These are phyloP conservation scores for Imleria badia DNA, from an alignment of 768 basidiomycete species.

Conservation along the genomic window DNA sequence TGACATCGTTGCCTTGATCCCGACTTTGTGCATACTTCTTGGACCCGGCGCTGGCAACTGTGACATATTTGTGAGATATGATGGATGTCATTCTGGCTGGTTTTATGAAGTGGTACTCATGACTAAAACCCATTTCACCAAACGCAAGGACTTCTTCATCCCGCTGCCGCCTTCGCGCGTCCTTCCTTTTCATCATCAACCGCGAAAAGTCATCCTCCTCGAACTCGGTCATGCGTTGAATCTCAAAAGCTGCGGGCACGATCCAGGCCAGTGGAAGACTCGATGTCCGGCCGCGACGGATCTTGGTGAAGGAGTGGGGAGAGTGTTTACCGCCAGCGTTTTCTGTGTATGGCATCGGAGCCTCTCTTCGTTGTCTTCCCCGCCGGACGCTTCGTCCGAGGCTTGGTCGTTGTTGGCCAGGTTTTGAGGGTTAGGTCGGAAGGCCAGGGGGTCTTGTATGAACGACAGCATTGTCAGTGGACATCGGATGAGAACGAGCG, in stretches of 20 bases:
- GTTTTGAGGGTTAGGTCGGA: slow-evolving; percentile 85
- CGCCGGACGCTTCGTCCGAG: slow-evolving; percentile 33
- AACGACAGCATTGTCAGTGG: not conserved
- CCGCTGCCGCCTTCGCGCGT: slow-evolving; percentile 61
- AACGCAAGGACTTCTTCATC: slow-evolving; percentile 90
- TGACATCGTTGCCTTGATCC: slow-evolving; percentile 5
- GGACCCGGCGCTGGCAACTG: not conserved
- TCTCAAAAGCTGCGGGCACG: slow-evolving; percentile 60
- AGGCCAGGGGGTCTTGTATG: slow-evolving; percentile 79
- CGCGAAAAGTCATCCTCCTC: slow-evolving; percentile 96
- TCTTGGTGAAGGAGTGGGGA: slow-evolving; percentile 51
- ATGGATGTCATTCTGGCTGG: not conserved
- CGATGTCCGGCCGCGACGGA: slow-evolving; percentile 62
- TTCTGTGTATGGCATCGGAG: slow-evolving; percentile 70
- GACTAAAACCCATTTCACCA: slow-evolving; percentile 64
- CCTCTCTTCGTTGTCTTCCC: slow-evolving; percentile 15
- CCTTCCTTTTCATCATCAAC: slow-evolving; percentile 86
- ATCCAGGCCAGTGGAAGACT: slow-evolving; percentile 72
- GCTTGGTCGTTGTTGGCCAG: slow-evolving; percentile 48
- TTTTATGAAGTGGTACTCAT: slow-evolving; percentile 18
- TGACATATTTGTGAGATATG: slow-evolving; percentile 12
- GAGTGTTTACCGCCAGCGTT: slow-evolving; percentile 55
- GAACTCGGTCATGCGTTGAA: slow-evolving; percentile 80
- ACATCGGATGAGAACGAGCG: not conserved
- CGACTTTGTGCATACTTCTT: slow-evolving; percentile 29